Base-by-base conservation (phyloP, 352 stramenopile genomes). In the Phytophthora podocarpi region DNA sequence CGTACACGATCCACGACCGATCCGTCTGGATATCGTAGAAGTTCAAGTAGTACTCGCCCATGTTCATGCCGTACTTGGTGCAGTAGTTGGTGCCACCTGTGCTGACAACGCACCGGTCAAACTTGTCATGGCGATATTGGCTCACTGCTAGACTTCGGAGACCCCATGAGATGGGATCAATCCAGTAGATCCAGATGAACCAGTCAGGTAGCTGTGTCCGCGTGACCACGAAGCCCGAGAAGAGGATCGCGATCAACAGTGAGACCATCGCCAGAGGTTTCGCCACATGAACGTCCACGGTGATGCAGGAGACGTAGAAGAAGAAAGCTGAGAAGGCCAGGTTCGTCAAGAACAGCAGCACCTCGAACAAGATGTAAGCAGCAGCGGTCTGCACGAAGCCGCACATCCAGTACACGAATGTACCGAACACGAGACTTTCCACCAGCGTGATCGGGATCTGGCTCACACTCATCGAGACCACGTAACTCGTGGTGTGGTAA, bases 131-230 rank as follows among this genome's bases (percentile, higher is more conserved):
- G 21, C 58, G 57, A 50, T 76, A 79, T 48, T 79, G 62, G 21
- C 43, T 73, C 27, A 79, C 53, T 10, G 67, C 67, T 10, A 83
- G 32, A 35, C 52, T 64, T 20, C 76, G 74, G 18, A 78, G 58
- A 10, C 55, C 48, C 78, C 78, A 88, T 4, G 64, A 45, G 21
- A 87, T 72, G 1, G 80, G 80, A 34, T 86, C 71, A 11, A 88
- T 39, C 63, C 69, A 87, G 58, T 85, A 88, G 15, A 85, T 34
- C 80, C 80, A 89, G 12, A 78, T 69, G 39, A 73, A 80, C 40
- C 63, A 76, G 45, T 58, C 56, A 0, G 76, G 78, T 2, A 88
- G 73, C 16, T 76, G 39, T 7, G 54, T 32, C 2, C 57, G 42
- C 3, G 72, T 65, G 31, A 84, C 58, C 23, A 83, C 57, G 12